Percentiles rank a stretch among this genome's conserved stretches.
phyloP scores from a whole-genome alignment of 1,139 yeast genomes.

The Nakaseomyces nivariensis region DNA sequence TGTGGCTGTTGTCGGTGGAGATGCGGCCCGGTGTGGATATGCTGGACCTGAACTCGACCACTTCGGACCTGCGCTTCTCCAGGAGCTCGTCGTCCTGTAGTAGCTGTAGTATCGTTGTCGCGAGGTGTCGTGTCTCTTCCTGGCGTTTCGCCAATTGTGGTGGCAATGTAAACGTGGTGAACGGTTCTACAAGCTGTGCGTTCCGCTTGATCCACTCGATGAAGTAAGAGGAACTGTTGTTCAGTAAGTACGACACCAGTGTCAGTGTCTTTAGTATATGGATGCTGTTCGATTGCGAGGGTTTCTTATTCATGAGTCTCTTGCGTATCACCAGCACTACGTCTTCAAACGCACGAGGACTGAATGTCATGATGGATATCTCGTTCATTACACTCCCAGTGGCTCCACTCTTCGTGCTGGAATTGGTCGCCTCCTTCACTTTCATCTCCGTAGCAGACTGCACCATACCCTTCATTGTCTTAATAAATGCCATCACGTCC shows the following conservation, averaged over 20 bases:
- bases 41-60: conserved; percentile 25
- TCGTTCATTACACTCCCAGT: conserved; percentile 28
- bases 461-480: conserved; percentile 22
- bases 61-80: conserved; percentile 21
- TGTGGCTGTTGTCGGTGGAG: conserved; percentile 26
- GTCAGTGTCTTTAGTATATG: conserved; percentile 26
- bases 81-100: conserved; percentile 21
- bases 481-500: conserved; percentile 18
- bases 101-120: conserved; percentile 13
- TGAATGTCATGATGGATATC: conserved; percentile 26
- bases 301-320: conserved; percentile 16
- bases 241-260: conserved; percentile 19
- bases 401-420: conserved; percentile 22
- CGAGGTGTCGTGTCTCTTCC: conserved; percentile 17
- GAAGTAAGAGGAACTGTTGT: conserved; percentile 27
- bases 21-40: conserved; percentile 29
- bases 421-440: conserved; percentile 26
- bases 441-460: conserved; percentile 24
- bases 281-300: conserved; percentile 21
- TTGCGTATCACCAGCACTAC: conserved; percentile 21
- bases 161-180: conserved; percentile 11
- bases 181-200: conserved; percentile 12
- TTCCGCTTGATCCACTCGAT: conserved; percentile 22
- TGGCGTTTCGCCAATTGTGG: conserved; percentile 14
- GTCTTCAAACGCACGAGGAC: conserved; percentile 25